Percentiles rank a stretch among this genome's conserved stretches.
Evolutionary conservation across 75 land plant species (phyloP).

Genomic region (Ceratopteris richardii): DNA sequence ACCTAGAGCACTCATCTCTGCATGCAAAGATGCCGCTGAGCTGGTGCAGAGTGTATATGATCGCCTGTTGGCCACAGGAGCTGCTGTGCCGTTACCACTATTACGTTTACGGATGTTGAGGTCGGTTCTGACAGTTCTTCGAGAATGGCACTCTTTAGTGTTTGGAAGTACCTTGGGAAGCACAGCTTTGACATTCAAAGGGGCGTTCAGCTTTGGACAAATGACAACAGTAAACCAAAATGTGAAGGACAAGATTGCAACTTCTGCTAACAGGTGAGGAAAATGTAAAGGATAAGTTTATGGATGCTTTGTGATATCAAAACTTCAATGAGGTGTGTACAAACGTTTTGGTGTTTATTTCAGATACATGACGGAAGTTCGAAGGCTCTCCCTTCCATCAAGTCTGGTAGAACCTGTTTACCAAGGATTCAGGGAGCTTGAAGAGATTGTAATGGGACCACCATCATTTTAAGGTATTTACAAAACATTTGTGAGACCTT

Average conservation of each 20-base stretch:
- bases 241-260: constrained; percentile 68
- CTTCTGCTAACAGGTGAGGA: constrained; percentile 81
- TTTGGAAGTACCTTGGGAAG: constrained; percentile 55
- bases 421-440: constrained; percentile 81
- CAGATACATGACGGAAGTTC: constrained; percentile 97
- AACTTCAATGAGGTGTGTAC: no score
- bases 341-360: no score
- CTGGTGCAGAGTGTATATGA: constrained; percentile 77
- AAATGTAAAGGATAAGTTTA: no score
- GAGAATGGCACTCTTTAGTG: constrained; percentile 70
- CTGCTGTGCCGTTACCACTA: constrained; percentile 58
- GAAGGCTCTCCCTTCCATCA: constrained; percentile 67
- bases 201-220: constrained; percentile 35
- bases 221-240: constrained; percentile 50
- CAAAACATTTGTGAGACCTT: no score
- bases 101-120: constrained; percentile 79
- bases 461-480: constrained; percentile 2
- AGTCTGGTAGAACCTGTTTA: constrained; percentile 65
- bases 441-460: constrained; percentile 63
- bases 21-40: constrained; percentile 82
- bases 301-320: no score
- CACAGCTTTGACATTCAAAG: constrained; percentile 47
- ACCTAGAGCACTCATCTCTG: constrained; percentile 76
- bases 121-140: constrained; percentile 80
- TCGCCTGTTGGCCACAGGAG: constrained; percentile 71